These are phyloP conservation scores for Citrullus amarus DNA, from an alignment of 306 rosid genomes.

Conservation along the genomic window DNA sequence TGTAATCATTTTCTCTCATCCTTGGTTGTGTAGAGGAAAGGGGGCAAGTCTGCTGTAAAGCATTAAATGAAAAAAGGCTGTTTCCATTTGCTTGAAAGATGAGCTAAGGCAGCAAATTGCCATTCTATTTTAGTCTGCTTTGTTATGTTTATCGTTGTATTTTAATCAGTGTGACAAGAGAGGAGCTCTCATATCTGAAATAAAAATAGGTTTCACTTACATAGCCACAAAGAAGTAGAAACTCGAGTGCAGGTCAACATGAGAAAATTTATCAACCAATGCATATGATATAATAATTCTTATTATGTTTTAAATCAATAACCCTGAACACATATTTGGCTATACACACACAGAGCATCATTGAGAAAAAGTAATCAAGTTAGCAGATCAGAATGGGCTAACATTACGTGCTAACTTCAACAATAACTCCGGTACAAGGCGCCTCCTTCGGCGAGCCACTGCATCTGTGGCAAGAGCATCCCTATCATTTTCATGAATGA, in stretches of 20 bases:
- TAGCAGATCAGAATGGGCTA: conserved; percentile 53
- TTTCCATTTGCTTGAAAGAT: not conserved
- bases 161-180: conserved; percentile 12
- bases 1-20: not conserved
- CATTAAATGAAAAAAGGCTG: conserved; percentile 8
- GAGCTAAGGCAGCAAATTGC: not conserved
- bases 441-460: conserved; percentile 61
- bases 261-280: not conserved
- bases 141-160: conserved; percentile 4
- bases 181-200: conserved; percentile 11
- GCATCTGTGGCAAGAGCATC: conserved; percentile 61
- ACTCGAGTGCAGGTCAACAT: not conserved
- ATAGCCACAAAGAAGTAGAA: not conserved
- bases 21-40: conserved; percentile 43
- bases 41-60: conserved; percentile 47
- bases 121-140: not conserved
- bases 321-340: not conserved
- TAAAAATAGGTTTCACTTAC: conserved; percentile 4
- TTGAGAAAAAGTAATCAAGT: not conserved
- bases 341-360: not conserved
- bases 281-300: not conserved
- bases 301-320: not conserved
- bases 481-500: conserved; percentile 52
- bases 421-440: conserved; percentile 87
- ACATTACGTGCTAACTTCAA: conserved; percentile 63